Evolutionary conservation across 1,139 yeast genomes (phyloP), one percentile per base, ranked within the genome.

Genomic region (Geotrichum cucujoidarum): DNA sequence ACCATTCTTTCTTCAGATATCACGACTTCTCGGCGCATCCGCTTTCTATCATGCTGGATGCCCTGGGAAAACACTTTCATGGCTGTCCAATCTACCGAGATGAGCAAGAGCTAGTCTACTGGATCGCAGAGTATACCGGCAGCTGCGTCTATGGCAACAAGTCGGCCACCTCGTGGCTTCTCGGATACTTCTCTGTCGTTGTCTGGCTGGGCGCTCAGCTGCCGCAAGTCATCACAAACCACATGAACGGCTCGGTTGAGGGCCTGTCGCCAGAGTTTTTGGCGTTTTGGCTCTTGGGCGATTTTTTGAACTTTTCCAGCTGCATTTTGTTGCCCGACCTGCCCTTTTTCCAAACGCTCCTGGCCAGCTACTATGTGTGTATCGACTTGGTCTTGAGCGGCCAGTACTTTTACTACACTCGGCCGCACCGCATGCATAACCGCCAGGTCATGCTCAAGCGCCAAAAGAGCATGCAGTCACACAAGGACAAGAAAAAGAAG

Each of bases 181-280:
- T 75, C 21, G 84, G 84, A 1, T 70, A 73, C 24, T 57, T 76
- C 8, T 78, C 85, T 0, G 71, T 81, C 49, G 66, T 73, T 8
- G 70, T 86, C 46, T 89, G 97, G 86, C 72, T 88, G 40, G 80
- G 88, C 58, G 95, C 97, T 1, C 94, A 87, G 62, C 67, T 87
- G 20, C 97, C 97, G 0, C 98, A 90, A 63, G 81, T 88, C 16
- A 67, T 80, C 51, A 79, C 82, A 59, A 90, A 90, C 59, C 86
- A 84, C 64, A 71, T 71, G 29, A 78, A 75, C 62, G 82, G 86
- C 60, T 83, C 95, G 0, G 95, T 94, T 1, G 95, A 83, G 33
- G 97, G 97, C 1, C 72, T 90, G 27, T 84, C 95, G 5, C 77
- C 84, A 13, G 74, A 75, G 10, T 88, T 90, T 59, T 72, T 90